Evolutionary conservation across 2,329 filamentous ascomycete genomes (phyloP).

Genomic region (Colletotrichum abscissum): DNA sequence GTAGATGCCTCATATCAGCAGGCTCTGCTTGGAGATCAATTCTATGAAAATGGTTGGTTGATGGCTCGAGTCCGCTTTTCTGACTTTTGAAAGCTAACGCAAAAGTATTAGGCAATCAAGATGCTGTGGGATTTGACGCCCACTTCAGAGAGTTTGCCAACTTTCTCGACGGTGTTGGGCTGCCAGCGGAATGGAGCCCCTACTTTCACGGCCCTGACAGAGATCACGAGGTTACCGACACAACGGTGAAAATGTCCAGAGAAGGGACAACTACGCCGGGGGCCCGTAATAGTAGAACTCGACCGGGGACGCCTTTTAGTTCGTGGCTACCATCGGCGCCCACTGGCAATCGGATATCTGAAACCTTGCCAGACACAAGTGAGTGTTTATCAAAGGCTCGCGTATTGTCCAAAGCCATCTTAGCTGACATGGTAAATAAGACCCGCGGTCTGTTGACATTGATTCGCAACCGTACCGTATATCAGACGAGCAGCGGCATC

Average conservation of each 20-base stretch:
- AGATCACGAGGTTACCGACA: constrained; percentile 39
- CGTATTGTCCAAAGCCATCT: background rate
- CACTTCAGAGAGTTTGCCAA: constrained; percentile 52
- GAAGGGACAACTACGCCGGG: constrained; percentile 31
- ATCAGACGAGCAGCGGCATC: constrained; percentile 48
- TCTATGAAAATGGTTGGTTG: constrained; percentile 39
- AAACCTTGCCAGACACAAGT: constrained; percentile 38
- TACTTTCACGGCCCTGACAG: constrained; percentile 45
- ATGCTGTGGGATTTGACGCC: constrained; percentile 39
- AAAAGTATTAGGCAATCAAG: constrained; percentile 13
- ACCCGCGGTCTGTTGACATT: constrained; percentile 34
- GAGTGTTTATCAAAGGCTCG: constrained; percentile 6
- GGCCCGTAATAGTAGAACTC: constrained; percentile 25
- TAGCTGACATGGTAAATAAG: constrained; percentile 4
- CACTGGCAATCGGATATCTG: constrained; percentile 41
- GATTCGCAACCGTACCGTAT: constrained; percentile 40
- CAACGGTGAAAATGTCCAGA: constrained; percentile 34
- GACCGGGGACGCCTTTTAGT: constrained; percentile 49
- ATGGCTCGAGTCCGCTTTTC: background rate
- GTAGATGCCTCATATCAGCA: constrained; percentile 40
- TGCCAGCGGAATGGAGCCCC: constrained; percentile 52
- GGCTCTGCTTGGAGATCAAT: constrained; percentile 40
- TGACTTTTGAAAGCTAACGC: background rate
- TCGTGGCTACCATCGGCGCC: constrained; percentile 52
- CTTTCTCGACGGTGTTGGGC: constrained; percentile 50